These are phyloP conservation scores for Xylaria arbuscula DNA, from an alignment of 2,329 filamentous ascomycete genomes.

Conservation along the genomic window DNA sequence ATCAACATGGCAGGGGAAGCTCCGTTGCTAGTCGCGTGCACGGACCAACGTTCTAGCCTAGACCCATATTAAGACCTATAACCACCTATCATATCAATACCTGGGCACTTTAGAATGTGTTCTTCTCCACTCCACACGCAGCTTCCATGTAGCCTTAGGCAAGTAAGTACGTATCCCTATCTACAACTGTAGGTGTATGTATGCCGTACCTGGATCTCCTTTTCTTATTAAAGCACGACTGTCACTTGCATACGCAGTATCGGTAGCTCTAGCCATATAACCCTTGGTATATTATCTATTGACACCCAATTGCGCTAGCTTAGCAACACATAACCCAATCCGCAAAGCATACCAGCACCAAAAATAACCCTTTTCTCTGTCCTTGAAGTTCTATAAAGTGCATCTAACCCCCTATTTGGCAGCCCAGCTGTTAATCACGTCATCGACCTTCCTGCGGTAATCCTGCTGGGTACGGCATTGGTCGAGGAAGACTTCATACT, in stretches of 20 bases:
- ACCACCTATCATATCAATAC: no score
- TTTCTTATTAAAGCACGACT: not conserved
- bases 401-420: slow-evolving; percentile 30
- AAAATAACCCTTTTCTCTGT: not conserved
- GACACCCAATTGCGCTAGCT: slow-evolving; percentile 5
- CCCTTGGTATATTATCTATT: slow-evolving; percentile 12
- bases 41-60: slow-evolving; percentile 28
- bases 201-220: no score
- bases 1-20: slow-evolving; percentile 44
- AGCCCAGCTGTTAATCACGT: slow-evolving; percentile 57
- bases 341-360: not conserved
- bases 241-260: not conserved
- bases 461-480: slow-evolving; percentile 87
- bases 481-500: slow-evolving; percentile 96
- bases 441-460: slow-evolving; percentile 83
- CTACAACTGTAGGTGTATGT: no score
- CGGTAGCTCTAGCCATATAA: not conserved
- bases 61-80: not conserved
- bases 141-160: not conserved
- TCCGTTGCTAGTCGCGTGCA: slow-evolving; percentile 35
- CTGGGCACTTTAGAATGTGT: no score
- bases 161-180: no score
- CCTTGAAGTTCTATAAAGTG: not conserved
- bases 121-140: not conserved
- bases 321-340: slow-evolving; percentile 8